Evolutionary conservation across 495 filamentous ascomycete genomes (phyloP), one percentile per base, ranked within the genome.

Genomic region (Parathielavia hyrcaniae): DNA sequence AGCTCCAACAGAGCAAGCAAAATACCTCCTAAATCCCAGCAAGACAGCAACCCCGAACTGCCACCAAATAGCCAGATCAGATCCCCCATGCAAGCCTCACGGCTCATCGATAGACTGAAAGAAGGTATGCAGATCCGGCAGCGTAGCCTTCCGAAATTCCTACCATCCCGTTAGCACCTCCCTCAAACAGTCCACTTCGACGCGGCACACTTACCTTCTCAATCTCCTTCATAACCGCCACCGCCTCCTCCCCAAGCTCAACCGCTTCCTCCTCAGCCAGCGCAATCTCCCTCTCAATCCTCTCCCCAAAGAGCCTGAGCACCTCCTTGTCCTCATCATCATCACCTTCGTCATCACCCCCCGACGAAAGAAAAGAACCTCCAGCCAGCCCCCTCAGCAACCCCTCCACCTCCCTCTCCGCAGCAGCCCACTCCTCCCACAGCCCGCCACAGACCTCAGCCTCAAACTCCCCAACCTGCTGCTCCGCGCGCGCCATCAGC

Each of bases 371-470:
- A 23, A 13, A 36, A 40, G 35, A 23, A 26, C 12, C n/a, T 13
- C 35, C 19, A 30, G 17, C 30, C 32, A 48, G 26, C 44, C 55
- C 57, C 26, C 22, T 39, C 46, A 62, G 22, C 45, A 68, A 52
- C 50, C 50, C 69, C 46, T 64, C 63, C 13, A 67, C 61, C 53
- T 62, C 62, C n/a, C 59, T 60, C 55, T 69, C 61, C 19, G 67
- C 67, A 20, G 50, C 38, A 47, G 64, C 58, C 55, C 57, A 59
- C 36, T 67, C 58, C 8, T 17, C 36, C 54, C 62, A 61, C 35
- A 69, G 38, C 13, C 22, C 49, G 7, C 30, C 50, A n/a, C n/a
- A n/a, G 32, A 72, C 53, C 19, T 71, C 63, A 13, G 45, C 39
- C 44, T 67, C 61, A 16, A 65, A 57, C 58, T 61, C 53, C n/a